A percentile compares a stretch with the other conserved stretches of the same genome.
phyloP scores from a whole-genome alignment of 2,329 filamentous ascomycete genomes.

The Gliomastix tumulicola region DNA sequence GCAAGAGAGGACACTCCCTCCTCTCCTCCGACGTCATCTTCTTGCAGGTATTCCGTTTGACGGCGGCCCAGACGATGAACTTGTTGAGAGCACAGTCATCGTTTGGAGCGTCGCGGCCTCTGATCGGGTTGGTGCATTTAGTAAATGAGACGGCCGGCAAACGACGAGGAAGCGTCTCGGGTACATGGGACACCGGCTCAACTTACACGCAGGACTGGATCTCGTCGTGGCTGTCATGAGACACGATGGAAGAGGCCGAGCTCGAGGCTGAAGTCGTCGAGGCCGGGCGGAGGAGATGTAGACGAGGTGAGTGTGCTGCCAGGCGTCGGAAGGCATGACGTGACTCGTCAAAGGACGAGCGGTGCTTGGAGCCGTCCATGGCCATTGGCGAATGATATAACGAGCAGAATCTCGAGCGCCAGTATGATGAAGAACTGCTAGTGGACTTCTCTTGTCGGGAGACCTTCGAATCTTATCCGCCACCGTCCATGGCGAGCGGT shows the following conservation, averaged over 20 bases:
- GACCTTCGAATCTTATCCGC: too few species aligned
- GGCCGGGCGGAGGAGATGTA: conserved; percentile 5
- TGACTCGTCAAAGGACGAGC: conserved; percentile 9
- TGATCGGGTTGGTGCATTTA: conserved; percentile 10
- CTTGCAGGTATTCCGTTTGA: conserved; percentile 43
- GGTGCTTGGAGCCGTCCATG: conserved; percentile 3
- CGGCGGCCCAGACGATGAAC: conserved; percentile 50
- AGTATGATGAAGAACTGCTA: too few species aligned
- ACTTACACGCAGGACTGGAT: conserved; percentile 8
- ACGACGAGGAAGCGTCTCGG: background rate
- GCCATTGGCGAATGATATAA: too few species aligned
- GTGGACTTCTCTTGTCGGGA: too few species aligned
- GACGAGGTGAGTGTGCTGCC: conserved; percentile 7
- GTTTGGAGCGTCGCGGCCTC: conserved; percentile 33
- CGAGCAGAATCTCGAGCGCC: too few species aligned
- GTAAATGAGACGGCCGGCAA: background rate
- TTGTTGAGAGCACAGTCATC: conserved; percentile 45
- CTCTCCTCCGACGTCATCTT: conserved; percentile 40
- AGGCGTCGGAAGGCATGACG: too few species aligned
- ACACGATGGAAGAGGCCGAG: conserved; percentile 5
- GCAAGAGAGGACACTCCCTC: conserved; percentile 43
- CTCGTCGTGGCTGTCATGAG: conserved; percentile 5
- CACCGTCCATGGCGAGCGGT: too few species aligned
- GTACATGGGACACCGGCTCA: background rate
- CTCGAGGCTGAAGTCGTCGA: conserved; percentile 1